Evolutionary conservation across 192 early-diverging fungal species (phyloP), one percentile per base, ranked within the genome.

Genomic region (Rhizophagus sp.): DNA sequence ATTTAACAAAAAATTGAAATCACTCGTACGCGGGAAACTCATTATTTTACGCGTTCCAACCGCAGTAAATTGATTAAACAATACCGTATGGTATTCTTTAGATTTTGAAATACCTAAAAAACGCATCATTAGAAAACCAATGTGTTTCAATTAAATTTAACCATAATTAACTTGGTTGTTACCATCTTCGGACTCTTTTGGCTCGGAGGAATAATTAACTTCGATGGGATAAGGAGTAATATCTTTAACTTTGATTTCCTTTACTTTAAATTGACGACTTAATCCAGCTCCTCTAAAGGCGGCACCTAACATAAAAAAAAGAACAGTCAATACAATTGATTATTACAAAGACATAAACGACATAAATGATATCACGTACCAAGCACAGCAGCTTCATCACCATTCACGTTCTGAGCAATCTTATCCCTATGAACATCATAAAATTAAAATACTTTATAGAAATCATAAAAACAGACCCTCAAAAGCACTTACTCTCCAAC

Each of bases 381-480:
- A 80, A 96, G 83, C 41, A 97, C 97, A 47, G 94, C 95, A 19
- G 97, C 97, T 88, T 99, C 98, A 78, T 99, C 98, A 62, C 88
- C 94, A 81, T 99, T 98, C 57, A 99, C 91, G 78, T 96, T 97
- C 87, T 94, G 91, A 41, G 97, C 95, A 79, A 99, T 92, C 84
- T 95, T 95, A 68, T 91, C 91, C 34, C 90, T 90, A 67, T 30
- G 57, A 27, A 73, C n/a, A 36, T 30, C 19, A 64, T 44, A 27
- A 27, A 52, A 15, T 39, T 44, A 39, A 36, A 4, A 39, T 47
- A 44, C 10, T 17, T 69, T 4, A 39, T 69, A 30, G n/a, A 69
- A 5, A 22, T 36, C 34, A 36, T 19, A 69, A 9, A 36, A 70
- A 15, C 11, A 33, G 8, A 41, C n/a, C 22, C 34, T 57, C 4